These are phyloP conservation scores for Nakazawaea peltata DNA, from an alignment of 805 yeast species.

Conservation along the genomic window DNA sequence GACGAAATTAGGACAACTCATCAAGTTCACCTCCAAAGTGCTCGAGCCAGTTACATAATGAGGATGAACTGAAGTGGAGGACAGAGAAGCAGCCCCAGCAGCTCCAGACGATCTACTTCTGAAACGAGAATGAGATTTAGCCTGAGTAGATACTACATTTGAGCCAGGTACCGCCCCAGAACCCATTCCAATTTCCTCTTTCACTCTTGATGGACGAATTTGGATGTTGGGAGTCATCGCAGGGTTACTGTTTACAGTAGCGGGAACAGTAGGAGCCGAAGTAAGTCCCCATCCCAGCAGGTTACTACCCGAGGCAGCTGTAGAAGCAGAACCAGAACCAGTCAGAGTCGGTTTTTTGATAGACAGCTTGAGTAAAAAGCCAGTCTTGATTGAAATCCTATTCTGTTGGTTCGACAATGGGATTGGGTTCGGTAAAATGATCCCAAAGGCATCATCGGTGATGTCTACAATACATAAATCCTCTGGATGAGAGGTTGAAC, in stretches of 20 bases:
- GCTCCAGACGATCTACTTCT: neutral
- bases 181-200: too few species aligned
- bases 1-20: constrained; percentile 69
- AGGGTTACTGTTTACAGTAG: neutral
- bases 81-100: neutral
- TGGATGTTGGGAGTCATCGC: neutral
- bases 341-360: constrained; percentile 3
- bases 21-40: constrained; percentile 53
- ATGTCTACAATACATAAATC: constrained; percentile 35
- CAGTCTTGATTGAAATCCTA: constrained; percentile 62
- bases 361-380: constrained; percentile 43
- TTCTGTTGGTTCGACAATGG: constrained; percentile 67
- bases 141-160: neutral
- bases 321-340: neutral
- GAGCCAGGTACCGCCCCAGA: too few species aligned
- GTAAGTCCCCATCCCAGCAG: too few species aligned
- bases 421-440: constrained; percentile 50
- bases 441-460: constrained; percentile 43
- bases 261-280: too few species aligned
- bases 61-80: neutral
- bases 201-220: neutral
- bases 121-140: neutral
- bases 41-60: constrained; percentile 6
- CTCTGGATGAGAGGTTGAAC: constrained; percentile 2
- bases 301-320: neutral